phyloP scores from a whole-genome alignment of 768 basidiomycete species.

The Paxillus rubicundulus region DNA sequence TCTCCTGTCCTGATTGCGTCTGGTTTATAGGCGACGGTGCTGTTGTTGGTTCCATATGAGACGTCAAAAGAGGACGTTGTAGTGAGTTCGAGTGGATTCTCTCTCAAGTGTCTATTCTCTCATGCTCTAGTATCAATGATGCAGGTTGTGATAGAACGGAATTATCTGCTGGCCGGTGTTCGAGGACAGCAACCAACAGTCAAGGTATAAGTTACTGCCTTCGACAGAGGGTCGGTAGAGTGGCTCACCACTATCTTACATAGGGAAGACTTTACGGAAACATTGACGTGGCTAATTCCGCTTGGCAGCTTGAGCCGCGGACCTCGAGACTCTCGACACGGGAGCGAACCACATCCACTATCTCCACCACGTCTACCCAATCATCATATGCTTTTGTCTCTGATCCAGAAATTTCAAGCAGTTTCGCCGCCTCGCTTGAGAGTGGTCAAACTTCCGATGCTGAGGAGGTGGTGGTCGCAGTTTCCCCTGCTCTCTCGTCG shows the following conservation, averaged over 20 bases:
- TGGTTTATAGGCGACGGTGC: conserved; percentile 62
- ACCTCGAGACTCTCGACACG: conserved; percentile 49
- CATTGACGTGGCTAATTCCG: conserved; percentile 62
- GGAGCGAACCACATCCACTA: conserved; percentile 72
- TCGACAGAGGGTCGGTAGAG: not conserved
- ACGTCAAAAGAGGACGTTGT: conserved; percentile 69
- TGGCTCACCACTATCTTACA: not conserved
- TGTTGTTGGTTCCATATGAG: conserved; percentile 70
- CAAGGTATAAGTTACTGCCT: conserved; percentile 49
- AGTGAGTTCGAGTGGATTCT: conserved; percentile 39
- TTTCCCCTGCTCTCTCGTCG: conserved; percentile 56
- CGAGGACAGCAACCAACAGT: conserved; percentile 66
- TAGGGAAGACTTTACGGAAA: conserved; percentile 75
- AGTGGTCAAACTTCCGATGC: conserved; percentile 69
- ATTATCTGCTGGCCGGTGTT: conserved; percentile 71
- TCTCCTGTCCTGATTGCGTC: conserved; percentile 19
- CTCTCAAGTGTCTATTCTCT: not conserved
- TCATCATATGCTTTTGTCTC: conserved; percentile 82
- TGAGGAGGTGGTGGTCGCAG: conserved; percentile 52
- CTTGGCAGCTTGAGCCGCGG: conserved; percentile 81
- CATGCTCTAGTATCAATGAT: not conserved
- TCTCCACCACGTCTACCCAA: conserved; percentile 72
- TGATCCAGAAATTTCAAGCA: conserved; percentile 83
- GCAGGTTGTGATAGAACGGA: conserved; percentile 71
- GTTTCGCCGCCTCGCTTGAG: conserved; percentile 79